phyloP scores from a whole-genome alignment of 345 rosid species.

The Euphorbia pulcherrima region DNA sequence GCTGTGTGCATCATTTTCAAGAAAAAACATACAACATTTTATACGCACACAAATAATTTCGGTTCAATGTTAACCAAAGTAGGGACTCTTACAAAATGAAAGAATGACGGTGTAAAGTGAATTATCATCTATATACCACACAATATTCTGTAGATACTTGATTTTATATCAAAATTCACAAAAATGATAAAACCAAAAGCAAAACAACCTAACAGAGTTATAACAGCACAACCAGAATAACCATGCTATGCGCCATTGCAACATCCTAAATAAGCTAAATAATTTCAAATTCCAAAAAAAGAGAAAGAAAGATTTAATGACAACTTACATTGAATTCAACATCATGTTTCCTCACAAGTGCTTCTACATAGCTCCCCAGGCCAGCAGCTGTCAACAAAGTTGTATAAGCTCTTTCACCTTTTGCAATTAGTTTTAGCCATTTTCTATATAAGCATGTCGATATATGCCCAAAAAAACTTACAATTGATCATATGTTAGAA shows the following conservation, averaged over 20 bases:
- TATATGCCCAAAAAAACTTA: neutral
- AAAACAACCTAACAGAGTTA: neutral
- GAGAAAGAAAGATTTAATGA: neutral
- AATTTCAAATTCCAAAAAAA: slow-evolving; percentile 1
- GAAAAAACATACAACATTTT: no score
- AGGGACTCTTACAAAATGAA: no score
- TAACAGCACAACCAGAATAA: neutral
- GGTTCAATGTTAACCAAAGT: no score
- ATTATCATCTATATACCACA: neutral
- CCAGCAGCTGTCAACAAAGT: slow-evolving; percentile 72
- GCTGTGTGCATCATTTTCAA: no score
- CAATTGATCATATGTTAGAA: neutral
- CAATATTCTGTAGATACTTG: neutral
- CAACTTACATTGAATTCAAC: slow-evolving; percentile 72
- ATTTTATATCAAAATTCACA: neutral
- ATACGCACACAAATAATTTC: no score
- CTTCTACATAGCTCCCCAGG: slow-evolving; percentile 92
- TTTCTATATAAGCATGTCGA: neutral
- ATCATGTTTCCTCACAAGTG: slow-evolving; percentile 84
- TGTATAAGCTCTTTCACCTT: slow-evolving; percentile 13
- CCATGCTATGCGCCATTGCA: neutral
- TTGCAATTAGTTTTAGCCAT: slow-evolving; percentile 7
- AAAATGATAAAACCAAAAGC: neutral
- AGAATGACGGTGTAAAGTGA: no score
- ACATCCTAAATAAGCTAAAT: neutral